Percentiles rank a stretch among this genome's conserved stretches.
Evolutionary conservation across 2,329 filamentous ascomycete genomes (phyloP).

Genomic region (Epicoccum nigrum): DNA sequence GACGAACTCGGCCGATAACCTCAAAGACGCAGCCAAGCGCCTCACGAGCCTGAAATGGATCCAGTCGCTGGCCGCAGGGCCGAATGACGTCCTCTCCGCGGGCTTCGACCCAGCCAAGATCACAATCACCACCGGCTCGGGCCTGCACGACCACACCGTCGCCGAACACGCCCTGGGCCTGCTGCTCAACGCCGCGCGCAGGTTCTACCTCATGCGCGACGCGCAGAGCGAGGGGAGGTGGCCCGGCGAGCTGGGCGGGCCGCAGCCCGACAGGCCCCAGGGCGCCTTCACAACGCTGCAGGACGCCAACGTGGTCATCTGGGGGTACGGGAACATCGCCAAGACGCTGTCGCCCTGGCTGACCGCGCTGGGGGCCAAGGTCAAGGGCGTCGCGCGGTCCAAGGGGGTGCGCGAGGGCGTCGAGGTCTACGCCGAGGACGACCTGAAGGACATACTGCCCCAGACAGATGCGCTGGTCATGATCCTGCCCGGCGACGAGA

Average conservation of each 20-base stretch:
- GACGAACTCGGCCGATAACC: conserved; percentile 64
- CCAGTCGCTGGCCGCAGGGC: conserved; percentile 69
- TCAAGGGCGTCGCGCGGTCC: conserved; percentile 63
- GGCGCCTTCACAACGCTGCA: conserved; percentile 65
- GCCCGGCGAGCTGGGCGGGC: conserved; percentile 67
- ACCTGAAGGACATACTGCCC: conserved; percentile 59
- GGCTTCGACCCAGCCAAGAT: conserved; percentile 63
- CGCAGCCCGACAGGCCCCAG: conserved; percentile 63
- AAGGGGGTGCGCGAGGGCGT: conserved; percentile 64
- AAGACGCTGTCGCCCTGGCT: conserved; percentile 64
- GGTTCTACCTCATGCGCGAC: conserved; percentile 69
- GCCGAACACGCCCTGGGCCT: conserved; percentile 69
- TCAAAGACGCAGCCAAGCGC: conserved; percentile 61
- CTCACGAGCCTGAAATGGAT: conserved; percentile 68
- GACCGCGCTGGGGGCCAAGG: conserved; percentile 61
- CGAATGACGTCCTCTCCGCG: conserved; percentile 68
- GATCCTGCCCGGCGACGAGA: conserved; percentile 56
- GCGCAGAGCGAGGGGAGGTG: conserved; percentile 63
- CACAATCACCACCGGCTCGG: conserved; percentile 65
- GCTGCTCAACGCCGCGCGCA: conserved; percentile 61
- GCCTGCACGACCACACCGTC: conserved; percentile 68
- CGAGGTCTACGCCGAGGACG: conserved; percentile 63
- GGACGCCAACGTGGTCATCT: conserved; percentile 64
- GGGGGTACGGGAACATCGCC: conserved; percentile 72
- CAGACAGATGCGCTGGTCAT: conserved; percentile 70